phyloP scores from a whole-genome alignment of 192 early-diverging fungal species.

The Chytriomyces hyalinus region DNA sequence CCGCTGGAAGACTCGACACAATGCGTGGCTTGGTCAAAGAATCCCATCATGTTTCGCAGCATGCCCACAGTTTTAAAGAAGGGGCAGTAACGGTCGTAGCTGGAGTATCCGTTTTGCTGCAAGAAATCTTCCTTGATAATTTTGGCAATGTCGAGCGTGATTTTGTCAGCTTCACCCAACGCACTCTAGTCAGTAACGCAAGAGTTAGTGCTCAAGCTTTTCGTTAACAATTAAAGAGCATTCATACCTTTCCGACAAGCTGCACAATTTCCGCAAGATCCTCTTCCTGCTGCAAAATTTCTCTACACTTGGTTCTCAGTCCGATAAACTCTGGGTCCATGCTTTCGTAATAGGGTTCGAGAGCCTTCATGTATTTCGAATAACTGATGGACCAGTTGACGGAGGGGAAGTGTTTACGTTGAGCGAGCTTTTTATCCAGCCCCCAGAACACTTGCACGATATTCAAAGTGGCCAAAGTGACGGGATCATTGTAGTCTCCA shows the following conservation, averaged over 20 bases:
- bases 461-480: conserved; percentile 93
- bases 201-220: not conserved
- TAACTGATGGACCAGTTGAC: conserved; percentile 99
- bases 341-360: conserved; percentile 95
- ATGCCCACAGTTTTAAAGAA: conserved; percentile 99
- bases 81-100: conserved; percentile 98
- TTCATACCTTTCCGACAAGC: conserved; percentile 90
- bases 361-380: conserved; percentile 97
- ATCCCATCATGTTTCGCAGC: conserved; percentile 96
- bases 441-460: conserved; percentile 99
- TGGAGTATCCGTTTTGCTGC: conserved; percentile 99
- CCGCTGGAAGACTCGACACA: conserved; percentile 90
- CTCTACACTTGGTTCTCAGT: conserved; percentile 92
- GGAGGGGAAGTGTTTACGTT: conserved; percentile 99
- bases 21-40: conserved; percentile 93
- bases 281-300: conserved; percentile 98
- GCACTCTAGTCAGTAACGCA: conserved; percentile 52
- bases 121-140: conserved; percentile 99
- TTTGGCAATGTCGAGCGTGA: conserved; percentile 97
- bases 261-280: conserved; percentile 99
- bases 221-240: conserved; percentile 10
- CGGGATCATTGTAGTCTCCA: conserved; percentile 99
- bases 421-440: conserved; percentile 99
- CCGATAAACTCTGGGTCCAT: conserved; percentile 92
- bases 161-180: conserved; percentile 96